Base-by-base conservation (phyloP, 305 asterid species). In the Rubia balearica region DNA sequence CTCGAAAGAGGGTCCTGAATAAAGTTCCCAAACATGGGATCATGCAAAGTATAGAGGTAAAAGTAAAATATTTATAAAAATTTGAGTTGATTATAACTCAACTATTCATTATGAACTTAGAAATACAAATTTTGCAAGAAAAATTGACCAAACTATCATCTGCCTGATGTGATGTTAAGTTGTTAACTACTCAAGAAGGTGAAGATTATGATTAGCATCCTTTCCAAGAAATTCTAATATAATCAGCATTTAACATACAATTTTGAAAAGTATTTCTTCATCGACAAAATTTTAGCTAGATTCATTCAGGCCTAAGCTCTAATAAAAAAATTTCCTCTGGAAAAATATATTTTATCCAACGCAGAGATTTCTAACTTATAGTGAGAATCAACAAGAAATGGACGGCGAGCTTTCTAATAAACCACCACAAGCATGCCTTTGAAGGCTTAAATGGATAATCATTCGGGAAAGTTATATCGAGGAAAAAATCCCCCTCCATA, bases 371-470 rank as follows among this genome's bases (percentile, higher is more conserved):
- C 6, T 16, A 61, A 33, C 60, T 17, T 56, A 19, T 11, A 17
- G 56, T 56, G 19, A 42, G 12, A 51, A 3, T 4, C 4, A n/a
- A 27, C 48, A 12, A 33, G 16, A 21, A 21, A 64, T 36, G n/a
- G 1, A 13, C n/a, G 13, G 8, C 12, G 13, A 36, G 41, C 19
- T 71, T 41, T 22, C 46, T 6, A 38, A 22, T 30, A 3, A 42
- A n/a, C 6, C 9, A 19, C 3, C 16, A 13, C 22, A 24, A 76
- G 68, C 82, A 77, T 89, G 89, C 98, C 97, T 85, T 86, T 46
- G 98, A 97, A 60, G 97, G 96, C 72, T 85, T 87, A 67, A 93
- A 90, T 3, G 96, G 98, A 77, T 93, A 93, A 80, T 93, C 92
- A 55, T 65, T 79, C 5, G 96, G 97, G 74, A 93, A 93, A 48